Conservation (phyloP, 352 stramenopile species). For the Phytophthora agathidicida region DNA sequence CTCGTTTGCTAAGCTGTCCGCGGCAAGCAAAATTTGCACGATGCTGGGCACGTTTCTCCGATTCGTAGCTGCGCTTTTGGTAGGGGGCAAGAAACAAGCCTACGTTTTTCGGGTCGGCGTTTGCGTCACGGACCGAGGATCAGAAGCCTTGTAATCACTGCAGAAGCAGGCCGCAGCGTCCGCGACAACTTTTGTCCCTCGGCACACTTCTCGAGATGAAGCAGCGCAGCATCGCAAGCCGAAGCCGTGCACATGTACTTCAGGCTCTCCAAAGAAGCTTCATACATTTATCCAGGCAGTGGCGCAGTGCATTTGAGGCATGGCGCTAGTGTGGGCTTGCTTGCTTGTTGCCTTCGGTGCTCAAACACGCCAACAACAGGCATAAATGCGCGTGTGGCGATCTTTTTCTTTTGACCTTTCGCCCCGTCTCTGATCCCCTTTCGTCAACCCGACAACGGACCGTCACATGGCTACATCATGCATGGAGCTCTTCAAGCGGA, state of each 20-base stretch:
- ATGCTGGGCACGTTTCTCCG: conserved; percentile 1
- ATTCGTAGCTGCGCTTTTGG: background rate
- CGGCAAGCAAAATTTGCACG: background rate
- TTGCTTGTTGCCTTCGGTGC: conserved; percentile 1
- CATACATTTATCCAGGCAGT: background rate
- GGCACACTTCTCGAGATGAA: too few relatives aligned
- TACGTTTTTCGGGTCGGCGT: background rate
- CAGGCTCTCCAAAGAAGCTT: too few relatives aligned
- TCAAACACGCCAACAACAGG: conserved; percentile 2
- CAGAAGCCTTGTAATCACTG: too few relatives aligned
- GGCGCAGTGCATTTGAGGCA: background rate
- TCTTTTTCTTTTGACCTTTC: conserved; percentile 13
- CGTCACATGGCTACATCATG: conserved; percentile 3
- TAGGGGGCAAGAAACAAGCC: conserved; percentile 8
- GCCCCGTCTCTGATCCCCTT: conserved; percentile 6
- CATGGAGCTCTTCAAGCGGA: too few relatives aligned
- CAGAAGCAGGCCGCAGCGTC: too few relatives aligned
- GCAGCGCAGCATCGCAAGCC: too few relatives aligned
- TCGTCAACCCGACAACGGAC: background rate
- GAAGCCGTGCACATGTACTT: too few relatives aligned
- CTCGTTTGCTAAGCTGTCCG: background rate
- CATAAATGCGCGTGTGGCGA: conserved; percentile 2
- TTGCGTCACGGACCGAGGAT: too few relatives aligned
- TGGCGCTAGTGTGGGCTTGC: too few relatives aligned
- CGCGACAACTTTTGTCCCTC: background rate